These are phyloP conservation scores for Fusarium stilboides DNA, from an alignment of 2,329 filamentous ascomycete species.

Conservation along the genomic window DNA sequence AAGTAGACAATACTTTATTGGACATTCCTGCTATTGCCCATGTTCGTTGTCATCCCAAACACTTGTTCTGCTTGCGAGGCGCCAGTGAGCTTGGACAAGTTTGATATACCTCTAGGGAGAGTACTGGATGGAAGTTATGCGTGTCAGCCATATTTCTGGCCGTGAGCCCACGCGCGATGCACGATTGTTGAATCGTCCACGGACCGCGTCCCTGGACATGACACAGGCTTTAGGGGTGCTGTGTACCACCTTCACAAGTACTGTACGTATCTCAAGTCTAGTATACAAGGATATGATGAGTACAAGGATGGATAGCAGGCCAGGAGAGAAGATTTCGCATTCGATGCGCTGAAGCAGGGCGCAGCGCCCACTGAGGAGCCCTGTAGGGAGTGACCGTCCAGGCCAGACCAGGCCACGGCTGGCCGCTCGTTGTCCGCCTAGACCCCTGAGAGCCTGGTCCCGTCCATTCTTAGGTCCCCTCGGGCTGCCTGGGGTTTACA, in stretches of 20 bases:
- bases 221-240: constrained; percentile 5
- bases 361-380: constrained; percentile 9
- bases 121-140: neutral
- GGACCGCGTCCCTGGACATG: constrained; percentile 20
- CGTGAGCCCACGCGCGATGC: constrained; percentile 36
- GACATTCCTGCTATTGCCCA: neutral
- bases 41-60: too few relatives aligned
- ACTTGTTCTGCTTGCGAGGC: too few relatives aligned
- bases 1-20: constrained; percentile 36
- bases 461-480: constrained; percentile 3
- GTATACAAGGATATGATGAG: neutral
- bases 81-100: too few relatives aligned
- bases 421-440: constrained; percentile 19
- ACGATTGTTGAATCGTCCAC: constrained; percentile 22
- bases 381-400: constrained; percentile 12
- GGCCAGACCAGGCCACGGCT: constrained; percentile 1
- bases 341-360: constrained; percentile 4
- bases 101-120: too few relatives aligned
- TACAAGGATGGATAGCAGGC: neutral
- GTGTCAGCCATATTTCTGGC: constrained; percentile 25
- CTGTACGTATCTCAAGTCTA: neutral
- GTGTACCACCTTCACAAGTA: constrained; percentile 14
- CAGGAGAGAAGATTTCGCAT: neutral
- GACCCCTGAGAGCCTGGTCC: constrained; percentile 12
- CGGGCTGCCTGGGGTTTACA: constrained; percentile 16